phyloP scores from a whole-genome alignment of 139 green algal species.

The Chlorella ohadii region DNA sequence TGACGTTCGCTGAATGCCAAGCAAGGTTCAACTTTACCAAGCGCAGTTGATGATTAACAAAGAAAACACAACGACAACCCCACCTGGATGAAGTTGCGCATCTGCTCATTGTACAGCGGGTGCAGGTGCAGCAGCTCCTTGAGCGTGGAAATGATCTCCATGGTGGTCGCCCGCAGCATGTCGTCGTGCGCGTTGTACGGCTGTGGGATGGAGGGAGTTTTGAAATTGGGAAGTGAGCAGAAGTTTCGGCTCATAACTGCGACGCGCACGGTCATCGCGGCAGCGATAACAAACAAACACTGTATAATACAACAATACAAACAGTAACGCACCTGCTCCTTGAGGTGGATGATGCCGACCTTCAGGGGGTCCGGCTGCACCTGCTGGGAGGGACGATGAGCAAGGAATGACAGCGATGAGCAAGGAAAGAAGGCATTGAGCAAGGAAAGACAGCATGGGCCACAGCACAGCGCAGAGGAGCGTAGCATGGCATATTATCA shows the following conservation, averaged over 20 bases:
- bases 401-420: neutral
- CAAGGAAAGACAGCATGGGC: neutral
- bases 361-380: conserved; percentile 70
- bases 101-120: conserved; percentile 96
- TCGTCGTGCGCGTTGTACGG: conserved; percentile 81
- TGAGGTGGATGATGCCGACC: conserved; percentile 86
- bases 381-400: neutral
- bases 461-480: neutral
- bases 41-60: no score
- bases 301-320: no score
- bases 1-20: no score
- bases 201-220: conserved; percentile 5
- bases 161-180: conserved; percentile 90
- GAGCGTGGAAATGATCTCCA: conserved; percentile 96
- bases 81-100: conserved; percentile 64
- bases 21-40: no score
- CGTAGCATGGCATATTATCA: neutral
- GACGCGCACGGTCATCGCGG: no score
- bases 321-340: conserved; percentile 60
- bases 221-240: no score
- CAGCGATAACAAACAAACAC: no score
- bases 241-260: no score
- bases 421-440: neutral
- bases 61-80: neutral
- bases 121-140: conserved; percentile 95